Evolutionary conservation across 108 stramenopile genomes (phyloP), one percentile per base, ranked within the genome.

Genomic region (Cyclotella distinguenda): DNA sequence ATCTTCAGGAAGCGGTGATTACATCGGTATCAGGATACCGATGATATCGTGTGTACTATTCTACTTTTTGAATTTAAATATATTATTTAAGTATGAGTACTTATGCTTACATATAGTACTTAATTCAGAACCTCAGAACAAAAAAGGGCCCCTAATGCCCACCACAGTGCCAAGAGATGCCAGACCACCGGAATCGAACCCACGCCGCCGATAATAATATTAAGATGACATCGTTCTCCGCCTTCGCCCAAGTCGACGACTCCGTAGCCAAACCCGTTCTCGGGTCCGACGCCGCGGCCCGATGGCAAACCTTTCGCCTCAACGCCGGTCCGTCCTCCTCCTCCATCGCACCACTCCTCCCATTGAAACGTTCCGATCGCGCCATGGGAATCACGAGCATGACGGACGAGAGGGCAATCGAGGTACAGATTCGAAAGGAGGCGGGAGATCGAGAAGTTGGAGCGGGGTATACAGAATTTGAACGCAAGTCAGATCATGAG

Each of bases 251-350:
- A 47, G 89, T 94, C 11, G 93, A 94, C 57, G 82, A 85, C 6
- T 59, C 82, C 30, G 89, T 91, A 2, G 66, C 86, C 40, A 94
- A 91, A 54, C 83, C 89, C 6, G 81, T 94, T 27, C 48, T 89
- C 7, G 93, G 93, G 9, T 84, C 83, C 13, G 89, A 94, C 56
- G 89, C 86, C 0, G 93, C 93, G 10, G 85, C 85, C 22, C 64
- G 81, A 10, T 83, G 78, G 78, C 91, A 93, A 79, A 64, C 79
- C 28, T 93, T 93, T 42, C 45, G 66, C 32, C 65, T 71, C 75
- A 38, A 74, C 21, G 84, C 67, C 18, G 46, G 61, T 18, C 16
- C 27, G 33, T 60, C 10, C 23, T 62, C 18, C 26, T 39, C 39
- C 13, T 72, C 65, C 30, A 67, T 66, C 12, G 91, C 93, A 30